phyloP scores from a whole-genome alignment of 768 basidiomycete genomes.

The Lyophyllum atratum region DNA sequence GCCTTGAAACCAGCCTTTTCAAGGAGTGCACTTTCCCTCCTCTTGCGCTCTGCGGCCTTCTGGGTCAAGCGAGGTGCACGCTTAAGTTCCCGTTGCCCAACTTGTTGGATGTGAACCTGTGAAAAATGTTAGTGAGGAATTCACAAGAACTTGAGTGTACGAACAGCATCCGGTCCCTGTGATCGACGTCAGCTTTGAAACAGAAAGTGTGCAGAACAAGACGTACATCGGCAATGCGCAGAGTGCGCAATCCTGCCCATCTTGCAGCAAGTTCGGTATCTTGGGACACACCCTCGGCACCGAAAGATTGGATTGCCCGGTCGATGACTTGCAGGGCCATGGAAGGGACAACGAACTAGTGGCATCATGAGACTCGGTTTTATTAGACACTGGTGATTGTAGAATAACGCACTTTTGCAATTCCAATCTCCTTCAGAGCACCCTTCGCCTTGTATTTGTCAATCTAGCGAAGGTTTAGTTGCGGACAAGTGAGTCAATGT shows the following conservation, averaged over 20 bases:
- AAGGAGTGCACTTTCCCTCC: conserved; percentile 63
- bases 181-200: conserved; percentile 4
- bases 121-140: conserved; percentile 8
- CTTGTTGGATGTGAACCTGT: conserved; percentile 93
- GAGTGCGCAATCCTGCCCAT: conserved; percentile 82
- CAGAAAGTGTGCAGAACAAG: not conserved
- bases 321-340: conserved; percentile 91
- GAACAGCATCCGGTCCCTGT: conserved; percentile 79
- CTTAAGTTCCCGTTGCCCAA: conserved; percentile 86
- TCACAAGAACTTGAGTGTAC: conserved; percentile 21
- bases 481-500: not conserved
- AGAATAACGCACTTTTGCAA: conserved; percentile 77
- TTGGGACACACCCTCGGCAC: conserved; percentile 95
- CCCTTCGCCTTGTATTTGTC: conserved; percentile 92
- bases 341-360: conserved; percentile 87
- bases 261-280: conserved; percentile 79
- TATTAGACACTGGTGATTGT: not conserved
- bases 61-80: conserved; percentile 64
- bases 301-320: conserved; percentile 93
- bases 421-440: conserved; percentile 95
- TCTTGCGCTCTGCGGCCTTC: conserved; percentile 54
- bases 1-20: conserved; percentile 62
- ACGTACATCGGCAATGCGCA: conserved; percentile 85
- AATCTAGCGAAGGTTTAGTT: conserved; percentile 50
- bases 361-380: not conserved